Evolutionary conservation across 2,329 filamentous ascomycete species (phyloP).

Genomic region (Trichoderma guizhouense): DNA sequence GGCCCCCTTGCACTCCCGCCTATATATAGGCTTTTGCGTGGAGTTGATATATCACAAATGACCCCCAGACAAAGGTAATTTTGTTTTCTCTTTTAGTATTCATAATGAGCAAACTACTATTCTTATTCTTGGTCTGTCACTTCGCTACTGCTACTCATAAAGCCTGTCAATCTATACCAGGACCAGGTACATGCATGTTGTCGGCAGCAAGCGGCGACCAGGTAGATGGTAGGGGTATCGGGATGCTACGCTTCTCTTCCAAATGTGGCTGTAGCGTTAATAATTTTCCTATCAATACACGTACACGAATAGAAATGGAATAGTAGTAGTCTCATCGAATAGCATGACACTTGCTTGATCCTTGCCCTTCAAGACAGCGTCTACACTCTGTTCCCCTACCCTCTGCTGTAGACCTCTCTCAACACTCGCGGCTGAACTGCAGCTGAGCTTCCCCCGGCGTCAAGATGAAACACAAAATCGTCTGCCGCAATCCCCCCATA

Average conservation of each 20-base stretch:
- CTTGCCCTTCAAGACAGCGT: background rate
- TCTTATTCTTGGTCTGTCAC: background rate
- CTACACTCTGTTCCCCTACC: background rate
- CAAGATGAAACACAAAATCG: slow-evolving; percentile 21
- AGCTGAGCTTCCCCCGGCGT: background rate
- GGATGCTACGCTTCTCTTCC: background rate
- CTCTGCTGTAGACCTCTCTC: slow-evolving; percentile 2
- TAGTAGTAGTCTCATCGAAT: background rate
- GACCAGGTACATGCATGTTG: background rate
- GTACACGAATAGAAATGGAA: background rate
- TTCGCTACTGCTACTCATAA: background rate
- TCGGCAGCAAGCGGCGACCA: background rate
- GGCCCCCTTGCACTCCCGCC: background rate
- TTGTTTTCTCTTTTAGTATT: background rate
- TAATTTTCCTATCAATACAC: background rate
- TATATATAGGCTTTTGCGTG: background rate
- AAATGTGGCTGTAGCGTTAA: background rate
- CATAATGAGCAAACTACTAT: background rate
- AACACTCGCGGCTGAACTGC: slow-evolving; percentile 14
- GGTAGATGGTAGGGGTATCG: background rate
- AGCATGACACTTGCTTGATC: background rate
- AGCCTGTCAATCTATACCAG: background rate
- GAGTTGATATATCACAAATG: background rate
- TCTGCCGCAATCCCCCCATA: slow-evolving; percentile 21
- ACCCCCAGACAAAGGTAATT: background rate